Conservation (phyloP, 768 basidiomycete genomes). For the Hemileccinum impolitum region DNA sequence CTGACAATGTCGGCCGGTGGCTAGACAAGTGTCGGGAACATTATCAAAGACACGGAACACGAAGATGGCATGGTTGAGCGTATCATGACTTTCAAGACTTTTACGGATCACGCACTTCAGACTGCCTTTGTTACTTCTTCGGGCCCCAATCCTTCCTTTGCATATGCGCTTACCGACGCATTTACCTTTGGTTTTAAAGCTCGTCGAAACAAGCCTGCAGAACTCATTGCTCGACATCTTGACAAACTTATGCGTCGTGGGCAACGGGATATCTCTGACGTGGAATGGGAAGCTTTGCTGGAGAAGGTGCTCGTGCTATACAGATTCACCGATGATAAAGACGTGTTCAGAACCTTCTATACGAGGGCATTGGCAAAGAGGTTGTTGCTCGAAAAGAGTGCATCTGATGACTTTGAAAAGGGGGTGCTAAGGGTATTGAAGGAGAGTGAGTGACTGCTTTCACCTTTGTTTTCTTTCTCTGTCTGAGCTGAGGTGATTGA, state of each 20-base stretch:
- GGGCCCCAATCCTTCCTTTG: conserved; percentile 53
- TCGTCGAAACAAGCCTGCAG: conserved; percentile 79
- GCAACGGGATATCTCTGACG: conserved; percentile 64
- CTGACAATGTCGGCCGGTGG: background rate
- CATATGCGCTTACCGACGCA: conserved; percentile 66
- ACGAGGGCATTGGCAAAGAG: conserved; percentile 86
- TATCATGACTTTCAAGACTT: conserved; percentile 64
- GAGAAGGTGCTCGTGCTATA: conserved; percentile 72
- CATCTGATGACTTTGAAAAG: conserved; percentile 84
- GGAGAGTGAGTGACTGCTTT: conserved; percentile 50
- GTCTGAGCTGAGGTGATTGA: conserved; percentile 14
- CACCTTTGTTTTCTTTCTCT: too few relatives aligned
- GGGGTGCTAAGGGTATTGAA: conserved; percentile 82
- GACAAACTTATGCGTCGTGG: conserved; percentile 87
- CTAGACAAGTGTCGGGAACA: conserved; percentile 55
- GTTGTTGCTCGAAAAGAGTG: conserved; percentile 77
- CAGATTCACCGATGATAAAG: conserved; percentile 86
- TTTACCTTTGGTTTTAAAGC: conserved; percentile 73
- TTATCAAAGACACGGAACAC: conserved; percentile 57
- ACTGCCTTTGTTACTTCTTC: conserved; percentile 47
- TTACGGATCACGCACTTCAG: conserved; percentile 48
- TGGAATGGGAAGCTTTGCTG: conserved; percentile 58
- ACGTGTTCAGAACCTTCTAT: conserved; percentile 92
- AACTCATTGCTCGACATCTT: conserved; percentile 89
- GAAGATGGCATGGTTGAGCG: conserved; percentile 80